A percentile compares a stretch with the other conserved stretches of the same genome.
Evolutionary conservation across 345 rosid genomes (phyloP).

Genomic region (Atalantia buxifolia): DNA sequence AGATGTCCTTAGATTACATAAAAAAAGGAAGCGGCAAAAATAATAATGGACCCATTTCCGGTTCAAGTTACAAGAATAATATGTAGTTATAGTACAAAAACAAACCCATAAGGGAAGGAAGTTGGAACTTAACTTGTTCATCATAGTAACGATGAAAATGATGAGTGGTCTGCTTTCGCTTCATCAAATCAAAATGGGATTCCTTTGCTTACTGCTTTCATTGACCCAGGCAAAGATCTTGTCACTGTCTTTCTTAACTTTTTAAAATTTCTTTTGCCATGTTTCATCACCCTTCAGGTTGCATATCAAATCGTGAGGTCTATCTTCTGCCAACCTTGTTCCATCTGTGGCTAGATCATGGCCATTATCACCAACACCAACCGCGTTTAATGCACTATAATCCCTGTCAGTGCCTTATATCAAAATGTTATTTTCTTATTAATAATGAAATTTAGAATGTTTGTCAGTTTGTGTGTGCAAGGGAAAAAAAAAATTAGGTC

Average conservation of each 20-base stretch:
- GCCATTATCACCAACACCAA: neutral
- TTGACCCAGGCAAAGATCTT: constrained; percentile 15
- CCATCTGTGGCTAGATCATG: neutral
- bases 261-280: neutral
- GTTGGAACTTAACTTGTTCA: constrained; percentile 6
- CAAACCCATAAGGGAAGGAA: constrained; percentile 2
- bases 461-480: neutral
- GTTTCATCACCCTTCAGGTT: constrained; percentile 14
- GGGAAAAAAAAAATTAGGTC: neutral
- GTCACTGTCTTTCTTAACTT: constrained; percentile 20
- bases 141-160: constrained; percentile 23
- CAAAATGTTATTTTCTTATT: neutral
- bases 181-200: neutral
- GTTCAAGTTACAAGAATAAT: neutral
- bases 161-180: neutral
- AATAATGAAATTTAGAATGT: neutral
- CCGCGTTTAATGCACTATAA: neutral
- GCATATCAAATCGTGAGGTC: constrained; percentile 26
- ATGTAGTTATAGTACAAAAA: neutral
- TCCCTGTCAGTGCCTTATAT: neutral
- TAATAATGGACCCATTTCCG: constrained; percentile 14
- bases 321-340: neutral
- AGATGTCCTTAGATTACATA: neutral
- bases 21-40: neutral
- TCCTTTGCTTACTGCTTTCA: neutral